phyloP scores from a whole-genome alignment of 805 yeast species.

The Suhomyces kilbournensis region DNA sequence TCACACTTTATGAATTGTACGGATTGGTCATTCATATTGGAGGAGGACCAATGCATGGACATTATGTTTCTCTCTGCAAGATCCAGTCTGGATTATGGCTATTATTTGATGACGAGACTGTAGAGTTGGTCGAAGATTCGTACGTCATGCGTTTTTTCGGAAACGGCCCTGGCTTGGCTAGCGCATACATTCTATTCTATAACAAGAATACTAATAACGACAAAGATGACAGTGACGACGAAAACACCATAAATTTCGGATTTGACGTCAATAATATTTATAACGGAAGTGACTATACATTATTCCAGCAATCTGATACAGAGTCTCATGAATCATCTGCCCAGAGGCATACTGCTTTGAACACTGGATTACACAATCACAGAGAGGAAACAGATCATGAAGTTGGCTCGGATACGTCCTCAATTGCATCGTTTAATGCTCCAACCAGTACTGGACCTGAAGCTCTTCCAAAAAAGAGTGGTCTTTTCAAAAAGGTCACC shows the following conservation, averaged over 20 bases:
- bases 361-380: not conserved
- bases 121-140: constrained; percentile 79
- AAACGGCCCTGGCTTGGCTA: constrained; percentile 80
- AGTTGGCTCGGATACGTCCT: constrained; percentile 6
- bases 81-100: constrained; percentile 82
- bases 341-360: constrained; percentile 4
- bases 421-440: constrained; percentile 7
- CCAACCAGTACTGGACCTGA: constrained; percentile 5
- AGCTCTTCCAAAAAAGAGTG: constrained; percentile 5
- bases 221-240: constrained; percentile 41
- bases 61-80: constrained; percentile 84
- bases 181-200: constrained; percentile 88
- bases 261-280: constrained; percentile 29
- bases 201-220: constrained; percentile 28
- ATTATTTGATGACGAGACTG: constrained; percentile 92
- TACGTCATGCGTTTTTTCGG: constrained; percentile 87
- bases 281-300: constrained; percentile 30
- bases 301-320: constrained; percentile 13
- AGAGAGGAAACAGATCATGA: constrained; percentile 6
- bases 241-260: constrained; percentile 33
- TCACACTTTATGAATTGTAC: constrained; percentile 66
- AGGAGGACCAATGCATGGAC: constrained; percentile 98
- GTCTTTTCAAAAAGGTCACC: constrained; percentile 31
- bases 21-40: constrained; percentile 93
- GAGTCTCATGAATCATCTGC: constrained; percentile 9